Evolutionary conservation across 2,329 filamentous ascomycete genomes (phyloP), one percentile per base, ranked within the genome.

Genomic region (Neonectria ditissima): DNA sequence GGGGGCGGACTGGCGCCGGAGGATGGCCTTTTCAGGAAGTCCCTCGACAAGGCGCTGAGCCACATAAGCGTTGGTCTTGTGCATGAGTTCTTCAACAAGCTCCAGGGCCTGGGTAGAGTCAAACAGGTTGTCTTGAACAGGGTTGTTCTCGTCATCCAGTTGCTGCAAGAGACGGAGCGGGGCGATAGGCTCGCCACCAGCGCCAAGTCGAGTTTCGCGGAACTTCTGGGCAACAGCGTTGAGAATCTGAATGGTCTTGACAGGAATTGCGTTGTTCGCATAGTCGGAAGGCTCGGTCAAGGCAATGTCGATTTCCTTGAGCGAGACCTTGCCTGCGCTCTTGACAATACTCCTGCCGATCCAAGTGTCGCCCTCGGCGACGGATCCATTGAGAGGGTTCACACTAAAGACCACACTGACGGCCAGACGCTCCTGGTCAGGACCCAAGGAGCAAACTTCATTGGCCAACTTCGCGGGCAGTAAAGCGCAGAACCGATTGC

Each of bases 101-200:
- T 98, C 95, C 67, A 97, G 93, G 3, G 94, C 93, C 10, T 91
- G 85, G 13, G 93, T 93, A 30, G 93, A 95, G 78, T 97, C 91
- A 75, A 98, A 99, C 68, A 99, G 92, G 81, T 98, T 99, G 77
- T 93, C 89, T 81, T 97, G 94, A 43, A 98, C 94, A 2, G 95
- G 96, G 56, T 97, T 93, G 78, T 98, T 98, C 84, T 99, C 96
- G 72, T 99, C 96, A 72, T 99, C 96, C 43, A 98, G 86, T 80
- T 97, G 94, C 80, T 97, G 94, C 65, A 98, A 84, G 50, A 99
- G 86, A 61, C 96, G 92, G 55, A 99, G 87, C 43, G 95, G 91
- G 34, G 94, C 92, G 72, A 97, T 92, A 13, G 92, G 89, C 68
- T 92, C 89, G 45, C 89, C 89, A 37, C 92, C 91, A 55, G 94